These are phyloP conservation scores for Backusella westeae DNA, from an alignment of 192 early-diverging fungal genomes.

Conservation along the genomic window DNA sequence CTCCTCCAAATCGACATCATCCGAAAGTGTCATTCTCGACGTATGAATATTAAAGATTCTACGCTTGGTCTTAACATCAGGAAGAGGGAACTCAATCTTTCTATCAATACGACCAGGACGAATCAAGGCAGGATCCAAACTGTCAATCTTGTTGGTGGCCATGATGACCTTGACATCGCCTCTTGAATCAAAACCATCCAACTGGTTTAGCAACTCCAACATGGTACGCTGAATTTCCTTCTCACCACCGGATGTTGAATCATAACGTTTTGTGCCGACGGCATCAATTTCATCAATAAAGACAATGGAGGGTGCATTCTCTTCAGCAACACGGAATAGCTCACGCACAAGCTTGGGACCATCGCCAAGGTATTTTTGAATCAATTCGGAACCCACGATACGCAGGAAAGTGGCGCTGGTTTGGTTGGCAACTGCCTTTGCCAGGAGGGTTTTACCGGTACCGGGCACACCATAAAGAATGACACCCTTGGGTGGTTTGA, in stretches of 20 bases:
- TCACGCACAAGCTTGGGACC: conserved; percentile 96
- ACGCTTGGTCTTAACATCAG: conserved; percentile 91
- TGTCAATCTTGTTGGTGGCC: conserved; percentile 95
- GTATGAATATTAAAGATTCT: conserved; percentile 96
- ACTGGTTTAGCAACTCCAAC: conserved; percentile 96
- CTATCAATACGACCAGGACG: conserved; percentile 87
- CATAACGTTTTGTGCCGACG: conserved; percentile 96
- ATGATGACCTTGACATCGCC: conserved; percentile 98
- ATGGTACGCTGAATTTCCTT: conserved; percentile 97
- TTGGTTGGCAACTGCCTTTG: conserved; percentile 94
- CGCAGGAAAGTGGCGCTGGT: conserved; percentile 93
- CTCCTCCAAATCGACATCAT: conserved; percentile 96
- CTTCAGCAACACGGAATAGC: conserved; percentile 92
- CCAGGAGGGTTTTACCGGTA: conserved; percentile 89
- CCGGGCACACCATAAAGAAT: conserved; percentile 83
- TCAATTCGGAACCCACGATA: conserved; percentile 92
- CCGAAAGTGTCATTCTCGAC: conserved; percentile 91
- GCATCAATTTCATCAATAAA: conserved; percentile 99
- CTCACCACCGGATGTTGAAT: conserved; percentile 94
- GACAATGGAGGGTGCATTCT: conserved; percentile 97
- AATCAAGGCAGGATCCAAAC: conserved; percentile 84
- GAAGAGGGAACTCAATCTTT: conserved; percentile 90
- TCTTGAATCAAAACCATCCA: conserved; percentile 94
- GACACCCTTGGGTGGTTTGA: conserved; percentile 82
- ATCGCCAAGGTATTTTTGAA: conserved; percentile 99